Evolutionary conservation across 208 protist species (phyloP).

Genomic region (Phytomonas sp.): DNA sequence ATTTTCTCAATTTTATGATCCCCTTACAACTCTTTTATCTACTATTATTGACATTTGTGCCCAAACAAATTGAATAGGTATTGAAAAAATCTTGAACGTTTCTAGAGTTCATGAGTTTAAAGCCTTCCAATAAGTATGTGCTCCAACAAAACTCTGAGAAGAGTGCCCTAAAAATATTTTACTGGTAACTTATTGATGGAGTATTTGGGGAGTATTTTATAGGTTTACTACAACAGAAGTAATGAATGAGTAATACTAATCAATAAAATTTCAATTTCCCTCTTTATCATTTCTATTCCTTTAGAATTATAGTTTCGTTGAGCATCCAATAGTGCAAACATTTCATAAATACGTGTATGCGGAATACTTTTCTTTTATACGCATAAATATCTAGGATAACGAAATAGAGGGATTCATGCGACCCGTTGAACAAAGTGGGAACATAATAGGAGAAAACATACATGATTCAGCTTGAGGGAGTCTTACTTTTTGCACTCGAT

Average conservation of each 20-base stretch:
- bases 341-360: slow-evolving; percentile 15
- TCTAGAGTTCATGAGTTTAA: background rate
- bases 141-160: background rate
- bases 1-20: background rate
- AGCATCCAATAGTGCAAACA: background rate
- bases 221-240: background rate
- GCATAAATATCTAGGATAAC: slow-evolving; percentile 1
- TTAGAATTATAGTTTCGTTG: slow-evolving; percentile 9
- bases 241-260: background rate
- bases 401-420: background rate
- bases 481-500: slow-evolving; percentile 74
- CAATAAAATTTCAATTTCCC: slow-evolving; percentile 1
- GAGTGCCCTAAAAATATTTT: background rate
- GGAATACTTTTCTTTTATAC: slow-evolving; percentile 2
- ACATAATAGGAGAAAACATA: background rate
- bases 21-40: background rate
- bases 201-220: background rate
- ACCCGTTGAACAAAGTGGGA: background rate
- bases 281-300: slow-evolving; percentile 12
- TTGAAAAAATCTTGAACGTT: background rate
- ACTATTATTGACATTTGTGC: background rate
- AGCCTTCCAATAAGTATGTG: background rate
- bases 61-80: background rate
- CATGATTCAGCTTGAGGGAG: slow-evolving; percentile 32
- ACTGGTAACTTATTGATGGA: background rate